These are phyloP conservation scores for Phytophthora hybrid DNA, from an alignment of 352 stramenopile genomes.

Conservation along the genomic window DNA sequence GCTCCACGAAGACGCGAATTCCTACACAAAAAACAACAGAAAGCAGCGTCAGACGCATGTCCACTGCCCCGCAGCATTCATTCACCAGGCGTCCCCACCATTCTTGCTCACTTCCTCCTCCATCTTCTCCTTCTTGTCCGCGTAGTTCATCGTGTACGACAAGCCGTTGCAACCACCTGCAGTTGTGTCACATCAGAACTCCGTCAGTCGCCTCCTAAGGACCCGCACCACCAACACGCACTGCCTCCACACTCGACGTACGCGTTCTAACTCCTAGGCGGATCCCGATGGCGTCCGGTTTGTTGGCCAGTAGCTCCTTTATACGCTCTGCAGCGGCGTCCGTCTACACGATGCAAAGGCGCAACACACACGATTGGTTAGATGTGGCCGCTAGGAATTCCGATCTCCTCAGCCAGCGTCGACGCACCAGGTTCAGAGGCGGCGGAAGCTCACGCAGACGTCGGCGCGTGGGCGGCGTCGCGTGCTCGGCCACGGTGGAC, in stretches of 20 bases:
- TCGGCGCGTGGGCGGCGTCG: slow-evolving; percentile 51
- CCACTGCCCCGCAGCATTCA: slow-evolving; percentile 3
- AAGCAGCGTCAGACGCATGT: slow-evolving; percentile 14
- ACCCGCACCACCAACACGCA: slow-evolving; percentile 12
- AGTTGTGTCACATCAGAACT: slow-evolving; percentile 3
- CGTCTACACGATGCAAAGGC: slow-evolving; percentile 56
- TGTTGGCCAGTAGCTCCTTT: slow-evolving; percentile 82
- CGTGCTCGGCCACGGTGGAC: slow-evolving; percentile 54
- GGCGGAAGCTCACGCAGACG: slow-evolving; percentile 75
- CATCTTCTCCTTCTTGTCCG: slow-evolving; percentile 93
- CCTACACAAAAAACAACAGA: slow-evolving; percentile 48
- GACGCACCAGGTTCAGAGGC: slow-evolving; percentile 76
- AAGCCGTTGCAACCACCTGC: slow-evolving; percentile 98
- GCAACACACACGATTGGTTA: not conserved
- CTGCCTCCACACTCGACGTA: slow-evolving; percentile 37
- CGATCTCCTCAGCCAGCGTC: slow-evolving; percentile 4
- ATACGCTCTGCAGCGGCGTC: slow-evolving; percentile 90
- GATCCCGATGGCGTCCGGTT: slow-evolving; percentile 94
- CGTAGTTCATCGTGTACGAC: slow-evolving; percentile 99
- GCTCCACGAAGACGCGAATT: slow-evolving; percentile 98
- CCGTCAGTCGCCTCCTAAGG: slow-evolving; percentile 3
- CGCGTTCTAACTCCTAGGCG: slow-evolving; percentile 95
- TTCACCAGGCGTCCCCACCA: slow-evolving; percentile 43
- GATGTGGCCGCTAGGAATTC: not conserved
- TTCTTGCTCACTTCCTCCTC: slow-evolving; percentile 95